phyloP scores from a whole-genome alignment of 2,329 filamentous ascomycete species.

The Sarocladium brachiariae region DNA sequence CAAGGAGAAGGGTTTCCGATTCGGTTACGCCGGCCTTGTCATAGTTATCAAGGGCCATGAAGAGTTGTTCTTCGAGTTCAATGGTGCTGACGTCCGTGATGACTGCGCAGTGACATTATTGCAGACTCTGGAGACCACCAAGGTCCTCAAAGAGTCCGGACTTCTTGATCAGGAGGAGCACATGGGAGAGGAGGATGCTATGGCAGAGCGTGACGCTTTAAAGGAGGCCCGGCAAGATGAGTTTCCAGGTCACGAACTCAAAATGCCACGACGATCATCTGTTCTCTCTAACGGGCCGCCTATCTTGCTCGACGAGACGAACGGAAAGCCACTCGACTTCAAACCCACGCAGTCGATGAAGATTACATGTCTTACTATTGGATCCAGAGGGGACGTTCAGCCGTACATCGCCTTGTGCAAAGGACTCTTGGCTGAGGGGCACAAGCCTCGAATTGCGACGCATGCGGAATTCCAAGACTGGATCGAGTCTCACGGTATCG shows the following conservation, averaged over 20 bases:
- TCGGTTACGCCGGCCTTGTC: constrained; percentile 84
- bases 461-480: constrained; percentile 84
- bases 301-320: constrained; percentile 83
- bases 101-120: constrained; percentile 81
- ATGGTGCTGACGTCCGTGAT: constrained; percentile 68
- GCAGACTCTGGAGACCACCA: constrained; percentile 65
- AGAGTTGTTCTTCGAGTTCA: constrained; percentile 94
- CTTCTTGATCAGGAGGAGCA: constrained; percentile 52
- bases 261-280: constrained; percentile 39
- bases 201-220: constrained; percentile 73
- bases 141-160: constrained; percentile 63
- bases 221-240: constrained; percentile 61
- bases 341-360: constrained; percentile 73
- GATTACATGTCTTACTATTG: constrained; percentile 92
- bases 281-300: constrained; percentile 55
- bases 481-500: constrained; percentile 89
- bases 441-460: constrained; percentile 80
- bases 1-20: constrained; percentile 90
- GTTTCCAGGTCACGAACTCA: constrained; percentile 42
- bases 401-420: constrained; percentile 97
- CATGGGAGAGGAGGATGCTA: constrained; percentile 57
- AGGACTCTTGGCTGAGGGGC: constrained; percentile 78
- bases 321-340: constrained; percentile 83
- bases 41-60: constrained; percentile 92
- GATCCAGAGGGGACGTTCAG: constrained; percentile 91